phyloP scores from a whole-genome alignment of 1,139 yeast species.

The Saccharomyces hybrid region DNA sequence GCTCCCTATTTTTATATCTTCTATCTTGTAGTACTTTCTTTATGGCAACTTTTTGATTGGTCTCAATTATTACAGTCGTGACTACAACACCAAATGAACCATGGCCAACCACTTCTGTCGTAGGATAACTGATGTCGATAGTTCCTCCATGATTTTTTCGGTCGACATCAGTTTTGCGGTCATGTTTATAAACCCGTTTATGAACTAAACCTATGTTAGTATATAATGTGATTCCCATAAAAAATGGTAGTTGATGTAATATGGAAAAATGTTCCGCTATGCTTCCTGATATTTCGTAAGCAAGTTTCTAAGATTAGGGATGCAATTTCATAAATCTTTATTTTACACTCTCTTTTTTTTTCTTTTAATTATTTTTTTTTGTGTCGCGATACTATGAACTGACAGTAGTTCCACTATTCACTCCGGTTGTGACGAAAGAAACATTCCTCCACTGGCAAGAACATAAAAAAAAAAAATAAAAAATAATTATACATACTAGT shows the following conservation, averaged over 20 bases:
- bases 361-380: background rate
- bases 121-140: constrained; percentile 31
- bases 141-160: constrained; percentile 7
- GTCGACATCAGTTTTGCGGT: background rate
- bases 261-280: background rate
- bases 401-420: background rate
- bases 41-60: constrained; percentile 79
- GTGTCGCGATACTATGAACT: background rate
- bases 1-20: constrained; percentile 90
- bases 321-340: background rate
- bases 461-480: background rate
- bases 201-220: constrained; percentile 8
- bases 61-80: constrained; percentile 71
- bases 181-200: constrained; percentile 5
- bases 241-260: background rate
- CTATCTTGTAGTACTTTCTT: constrained; percentile 92
- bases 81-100: constrained; percentile 97
- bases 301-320: background rate
- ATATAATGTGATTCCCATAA: constrained; percentile 7
- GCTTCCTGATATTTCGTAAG: background rate
- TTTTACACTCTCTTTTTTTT: background rate
- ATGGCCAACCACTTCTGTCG: constrained; percentile 75
- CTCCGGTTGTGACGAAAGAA: background rate
- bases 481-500: constrained; percentile 6
- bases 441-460: background rate